Base-by-base conservation (phyloP, 164 flowering plant genomes). In the Tinospora cordifolia region DNA sequence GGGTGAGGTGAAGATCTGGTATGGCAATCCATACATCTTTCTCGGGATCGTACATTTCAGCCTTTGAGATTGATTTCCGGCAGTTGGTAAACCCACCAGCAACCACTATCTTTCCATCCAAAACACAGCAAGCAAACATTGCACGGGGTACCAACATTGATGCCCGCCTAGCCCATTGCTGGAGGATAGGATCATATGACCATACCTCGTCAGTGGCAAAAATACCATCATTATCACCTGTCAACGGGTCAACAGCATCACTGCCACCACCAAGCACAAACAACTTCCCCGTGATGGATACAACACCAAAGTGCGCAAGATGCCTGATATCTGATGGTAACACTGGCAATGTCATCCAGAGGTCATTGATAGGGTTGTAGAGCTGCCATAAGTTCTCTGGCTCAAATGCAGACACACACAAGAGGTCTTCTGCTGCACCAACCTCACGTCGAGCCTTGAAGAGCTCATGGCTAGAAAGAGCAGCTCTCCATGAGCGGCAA, bases 241-340 rank as follows among this genome's bases (percentile, higher is more conserved):
- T 91, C 71, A 75, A 75, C 62, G 90, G 96, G 59, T 93, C 98
- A 11, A 93, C 97, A 51, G 90, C 98, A 74, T 86, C 97, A 72
- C 98, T 91, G 1, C 94, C 89, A 71, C 98, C 97, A 70, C 98
- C 98, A 12, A 93, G 87, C 63, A 93, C 91, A 82, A 85, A 93
- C 36, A 93, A 80, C 75, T 90, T 91, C 47, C 96, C 96, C 17
- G 79, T 82, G 36, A 86, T 76, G 8, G 91, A 90, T 69, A 87
- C 97, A 34, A 73, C 83, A 34, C 98, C 93, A 79, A 93, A 93
- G 75, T 89, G 80, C 49, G 94, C 85, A 66, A 93, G 97, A 75
- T 89, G 89, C 72, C 87, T 83, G 62, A 90, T 82, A 57, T 81
- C 84, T 19, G 98, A 90, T 17, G 98, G 98, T 19, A 91, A 83